Evolutionary conservation across 2,329 filamentous ascomycete species (phyloP).

Genomic region (Botrytis porri): DNA sequence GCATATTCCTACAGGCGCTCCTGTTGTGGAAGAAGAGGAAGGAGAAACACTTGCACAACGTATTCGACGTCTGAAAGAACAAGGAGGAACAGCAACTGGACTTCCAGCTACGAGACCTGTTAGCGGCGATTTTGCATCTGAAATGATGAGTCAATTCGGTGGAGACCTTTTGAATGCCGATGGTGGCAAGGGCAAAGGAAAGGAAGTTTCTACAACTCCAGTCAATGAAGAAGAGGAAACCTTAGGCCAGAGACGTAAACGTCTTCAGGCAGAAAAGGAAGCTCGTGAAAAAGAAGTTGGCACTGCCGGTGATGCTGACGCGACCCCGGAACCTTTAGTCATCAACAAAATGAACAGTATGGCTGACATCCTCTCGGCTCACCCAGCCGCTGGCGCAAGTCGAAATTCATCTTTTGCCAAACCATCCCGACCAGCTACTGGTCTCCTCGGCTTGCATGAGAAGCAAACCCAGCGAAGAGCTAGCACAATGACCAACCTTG

Average conservation of each 20-base stretch:
- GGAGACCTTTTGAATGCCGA: constrained; percentile 39
- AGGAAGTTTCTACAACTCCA: constrained; percentile 37
- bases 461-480: constrained; percentile 29
- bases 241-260: constrained; percentile 70
- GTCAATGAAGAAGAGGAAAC: constrained; percentile 67
- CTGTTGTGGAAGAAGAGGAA: constrained; percentile 43
- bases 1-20: constrained; percentile 25
- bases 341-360: constrained; percentile 43
- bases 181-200: constrained; percentile 37
- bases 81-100: constrained; percentile 41
- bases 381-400: constrained; percentile 43
- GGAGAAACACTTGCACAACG: constrained; percentile 67
- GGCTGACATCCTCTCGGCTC: constrained; percentile 48
- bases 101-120: constrained; percentile 48
- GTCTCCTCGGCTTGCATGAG: constrained; percentile 37
- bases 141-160: constrained; percentile 65
- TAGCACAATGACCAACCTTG: constrained; percentile 33
- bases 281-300: constrained; percentile 57
- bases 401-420: constrained; percentile 23
- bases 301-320: constrained; percentile 15
- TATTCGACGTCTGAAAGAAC: constrained; percentile 59
- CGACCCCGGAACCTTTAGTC: constrained; percentile 27
- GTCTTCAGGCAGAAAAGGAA: constrained; percentile 68
- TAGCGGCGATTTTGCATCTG: constrained; percentile 63
- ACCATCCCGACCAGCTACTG: constrained; percentile 27